Evolutionary conservation across 2,329 filamentous ascomycete genomes (phyloP).

Genomic region (Phaeosphaeria sp.): DNA sequence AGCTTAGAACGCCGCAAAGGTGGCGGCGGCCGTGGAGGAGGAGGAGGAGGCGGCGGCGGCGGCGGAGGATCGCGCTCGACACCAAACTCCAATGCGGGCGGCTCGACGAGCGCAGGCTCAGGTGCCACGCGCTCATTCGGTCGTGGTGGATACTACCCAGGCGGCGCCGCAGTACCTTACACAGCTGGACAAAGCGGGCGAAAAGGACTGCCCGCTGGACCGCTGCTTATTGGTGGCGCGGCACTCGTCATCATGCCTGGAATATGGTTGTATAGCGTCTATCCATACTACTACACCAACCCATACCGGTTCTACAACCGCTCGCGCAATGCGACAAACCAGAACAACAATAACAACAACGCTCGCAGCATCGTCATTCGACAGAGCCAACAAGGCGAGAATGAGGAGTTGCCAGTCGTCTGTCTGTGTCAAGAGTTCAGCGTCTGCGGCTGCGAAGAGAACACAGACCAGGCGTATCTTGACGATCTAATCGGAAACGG

Average conservation of each 20-base stretch:
- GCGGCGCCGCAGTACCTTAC: constrained; percentile 66
- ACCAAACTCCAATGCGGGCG: constrained; percentile 41
- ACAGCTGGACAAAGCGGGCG: constrained; percentile 58
- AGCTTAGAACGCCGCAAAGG: constrained; percentile 47
- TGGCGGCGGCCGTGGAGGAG: constrained; percentile 43
- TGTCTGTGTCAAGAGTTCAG: constrained; percentile 66
- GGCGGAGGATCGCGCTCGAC: constrained; percentile 28
- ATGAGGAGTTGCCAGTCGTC: constrained; percentile 65
- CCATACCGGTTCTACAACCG: constrained; percentile 61
- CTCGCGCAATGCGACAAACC: no score
- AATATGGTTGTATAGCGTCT: constrained; percentile 68
- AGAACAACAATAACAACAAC: constrained; percentile 9
- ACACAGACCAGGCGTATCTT: constrained; percentile 65
- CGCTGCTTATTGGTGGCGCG: constrained; percentile 56
- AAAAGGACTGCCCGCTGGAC: constrained; percentile 58
- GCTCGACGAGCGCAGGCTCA: constrained; percentile 61
- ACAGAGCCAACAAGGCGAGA: constrained; percentile 42
- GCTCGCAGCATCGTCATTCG: background rate
- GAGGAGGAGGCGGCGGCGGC: constrained; percentile 22
- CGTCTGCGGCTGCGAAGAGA: constrained; percentile 74
- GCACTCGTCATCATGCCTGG: constrained; percentile 67
- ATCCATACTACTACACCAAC: constrained; percentile 66
- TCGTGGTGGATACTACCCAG: constrained; percentile 70
- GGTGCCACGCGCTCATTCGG: constrained; percentile 65
- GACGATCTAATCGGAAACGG: constrained; percentile 63